Evolutionary conservation across 1,284 basidiomycete genomes (phyloP).

Genomic region (Trametes sp.): DNA sequence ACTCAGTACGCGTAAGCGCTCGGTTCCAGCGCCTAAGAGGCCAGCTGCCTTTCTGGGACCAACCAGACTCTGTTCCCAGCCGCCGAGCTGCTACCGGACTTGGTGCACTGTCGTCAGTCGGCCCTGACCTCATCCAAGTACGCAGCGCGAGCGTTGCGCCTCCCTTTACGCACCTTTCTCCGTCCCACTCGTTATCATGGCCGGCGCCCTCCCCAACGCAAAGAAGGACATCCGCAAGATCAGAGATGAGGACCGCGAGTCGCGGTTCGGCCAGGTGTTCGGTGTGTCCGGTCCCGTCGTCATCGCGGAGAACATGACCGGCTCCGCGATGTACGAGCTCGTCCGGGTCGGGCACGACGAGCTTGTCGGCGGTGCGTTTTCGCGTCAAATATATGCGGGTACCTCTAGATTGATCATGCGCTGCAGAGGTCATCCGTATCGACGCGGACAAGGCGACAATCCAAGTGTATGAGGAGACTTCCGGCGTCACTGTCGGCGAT

Average conservation of each 20-base stretch:
- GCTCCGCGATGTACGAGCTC: constrained; percentile 97
- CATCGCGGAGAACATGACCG: constrained; percentile 95
- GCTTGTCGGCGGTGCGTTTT: constrained; percentile 86
- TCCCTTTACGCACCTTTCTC: constrained; percentile 14
- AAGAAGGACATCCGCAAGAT: constrained; percentile 88
- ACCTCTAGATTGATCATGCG: neutral
- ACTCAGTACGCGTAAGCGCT: constrained; percentile 31
- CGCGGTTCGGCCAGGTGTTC: constrained; percentile 89
- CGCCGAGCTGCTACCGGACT: constrained; percentile 12
- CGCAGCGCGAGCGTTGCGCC: constrained; percentile 22
- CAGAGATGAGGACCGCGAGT: constrained; percentile 89
- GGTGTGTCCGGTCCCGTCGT: constrained; percentile 97
- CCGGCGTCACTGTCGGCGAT: constrained; percentile 97
- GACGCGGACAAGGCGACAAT: constrained; percentile 97
- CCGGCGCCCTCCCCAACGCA: constrained; percentile 91
- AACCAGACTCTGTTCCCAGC: constrained; percentile 31
- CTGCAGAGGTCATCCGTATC: constrained; percentile 94
- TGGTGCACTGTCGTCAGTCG: constrained; percentile 29
- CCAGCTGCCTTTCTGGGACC: constrained; percentile 15
- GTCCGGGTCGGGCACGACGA: constrained; percentile 97
- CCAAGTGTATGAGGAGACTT: constrained; percentile 99
- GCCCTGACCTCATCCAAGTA: constrained; percentile 20
- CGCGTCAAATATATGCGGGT: neutral
- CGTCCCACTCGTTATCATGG: constrained; percentile 59
- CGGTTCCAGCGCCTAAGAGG: neutral